These are phyloP conservation scores for Fraxinus velutina DNA, from an alignment of 305 asterid species.

Conservation along the genomic window DNA sequence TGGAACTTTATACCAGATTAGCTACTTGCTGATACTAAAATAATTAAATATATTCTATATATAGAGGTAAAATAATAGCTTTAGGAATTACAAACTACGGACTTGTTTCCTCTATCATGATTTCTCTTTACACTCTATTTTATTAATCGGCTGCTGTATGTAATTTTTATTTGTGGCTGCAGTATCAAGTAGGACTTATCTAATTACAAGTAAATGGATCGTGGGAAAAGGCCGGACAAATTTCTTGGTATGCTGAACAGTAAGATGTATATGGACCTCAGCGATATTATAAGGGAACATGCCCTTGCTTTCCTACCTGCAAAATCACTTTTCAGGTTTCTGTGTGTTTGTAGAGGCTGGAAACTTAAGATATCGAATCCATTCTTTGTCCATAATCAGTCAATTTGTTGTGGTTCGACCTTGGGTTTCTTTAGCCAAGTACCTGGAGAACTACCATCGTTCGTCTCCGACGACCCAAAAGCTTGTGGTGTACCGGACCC, in stretches of 20 bases:
- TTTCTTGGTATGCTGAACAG: conserved; percentile 17
- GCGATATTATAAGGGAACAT: conserved; percentile 40
- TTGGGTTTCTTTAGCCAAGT: conserved; percentile 42
- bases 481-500: conserved; percentile 60
- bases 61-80: background rate
- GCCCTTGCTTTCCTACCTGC: conserved; percentile 54
- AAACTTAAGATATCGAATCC: conserved; percentile 44
- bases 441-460: conserved; percentile 27
- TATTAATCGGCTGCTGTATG: background rate
- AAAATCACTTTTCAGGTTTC: conserved; percentile 44
- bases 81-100: background rate
- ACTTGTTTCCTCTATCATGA: background rate
- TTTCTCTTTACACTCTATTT: background rate
- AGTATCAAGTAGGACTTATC: conserved; percentile 10
- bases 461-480: conserved; percentile 28
- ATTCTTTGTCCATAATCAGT: conserved; percentile 49
- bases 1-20: background rate
- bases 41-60: background rate
- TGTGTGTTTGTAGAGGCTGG: conserved; percentile 52
- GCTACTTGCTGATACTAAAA: background rate
- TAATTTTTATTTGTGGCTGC: conserved; percentile 4
- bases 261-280: conserved; percentile 47
- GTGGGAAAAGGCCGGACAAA: conserved; percentile 37
- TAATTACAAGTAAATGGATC: conserved; percentile 35
- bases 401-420: conserved; percentile 27